Base-by-base conservation (phyloP, 2,329 filamentous ascomycete genomes). In the Aschersonia sp. region DNA sequence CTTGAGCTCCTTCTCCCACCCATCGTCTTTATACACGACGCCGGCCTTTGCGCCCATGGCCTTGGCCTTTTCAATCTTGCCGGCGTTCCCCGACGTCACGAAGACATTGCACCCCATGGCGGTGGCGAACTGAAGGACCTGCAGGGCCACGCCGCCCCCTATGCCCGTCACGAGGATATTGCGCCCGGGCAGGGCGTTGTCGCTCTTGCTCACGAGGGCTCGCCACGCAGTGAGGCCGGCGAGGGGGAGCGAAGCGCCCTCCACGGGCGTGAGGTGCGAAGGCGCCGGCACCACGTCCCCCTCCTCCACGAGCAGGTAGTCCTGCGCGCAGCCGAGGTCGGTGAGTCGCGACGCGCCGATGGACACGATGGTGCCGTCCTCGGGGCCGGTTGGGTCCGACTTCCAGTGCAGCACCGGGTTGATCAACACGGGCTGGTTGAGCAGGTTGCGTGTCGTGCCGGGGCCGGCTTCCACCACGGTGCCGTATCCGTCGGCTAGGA, bases 91-190 rank as follows among this genome's bases (percentile, higher is more conserved):
- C 48, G 82, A 87, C 2, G 83, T 91, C 48, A 95, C 88, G 59
- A 74, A 94, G n/a, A 91, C 84, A 61, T 82, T 79, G 56, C 82
- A 78, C 40, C 88, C 85, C 54, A 79, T 67, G 7, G 78, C 87
- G 9, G 82, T 79, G 9, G 79, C 89, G 65, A 94, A 94, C 62
- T 87, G 74, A 55, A 96, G 68, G 5, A 77, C 84, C 70, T 86
- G 82, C 48, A 96, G 69, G 35, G 91, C 91, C 1, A 96, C 91
- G 43, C 91, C 91, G 38, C 91, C 91, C 0, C 91, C 91, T 63
- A 97, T 94, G 0, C 91, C 91, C 4, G 91, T 96, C 42, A 97
- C 68, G 32, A 97, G 69, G 4, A 97, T 72, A 59, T 94, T 94
- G 51, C 77, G 69, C 2, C 86, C 86, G 1, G 67, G 64, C 49